Conservation (phyloP, 192 early-diverging fungal genomes). For the Glomus cerebriforme region DNA sequence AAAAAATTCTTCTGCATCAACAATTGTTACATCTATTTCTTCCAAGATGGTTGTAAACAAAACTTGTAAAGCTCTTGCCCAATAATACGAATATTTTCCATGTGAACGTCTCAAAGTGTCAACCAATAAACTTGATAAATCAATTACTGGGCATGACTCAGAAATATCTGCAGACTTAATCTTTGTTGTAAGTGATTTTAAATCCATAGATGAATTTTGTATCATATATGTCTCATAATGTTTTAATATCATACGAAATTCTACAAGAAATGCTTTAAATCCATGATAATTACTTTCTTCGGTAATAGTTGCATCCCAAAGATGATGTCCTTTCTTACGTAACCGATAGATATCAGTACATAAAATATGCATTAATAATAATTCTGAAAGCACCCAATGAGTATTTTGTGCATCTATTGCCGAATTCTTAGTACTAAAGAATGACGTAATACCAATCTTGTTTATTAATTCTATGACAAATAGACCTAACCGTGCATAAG, state of each 20-base stretch:
- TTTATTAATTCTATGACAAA: conserved; percentile 49
- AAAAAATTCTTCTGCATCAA: conserved; percentile 17
- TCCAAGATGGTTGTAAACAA: background rate
- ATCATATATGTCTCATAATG: background rate
- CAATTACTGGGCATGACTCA: background rate
- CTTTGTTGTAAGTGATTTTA: background rate
- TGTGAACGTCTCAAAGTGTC: conserved; percentile 1
- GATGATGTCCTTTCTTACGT: conserved; percentile 16
- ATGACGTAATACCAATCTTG: conserved; percentile 11
- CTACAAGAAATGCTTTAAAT: conserved; percentile 19
- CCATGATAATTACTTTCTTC: conserved; percentile 20
- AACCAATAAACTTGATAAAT: conserved; percentile 9
- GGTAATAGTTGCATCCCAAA: conserved; percentile 24
- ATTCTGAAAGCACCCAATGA: conserved; percentile 21
- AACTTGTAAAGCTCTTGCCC: conserved; percentile 19
- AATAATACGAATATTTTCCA: background rate
- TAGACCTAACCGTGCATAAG: conserved; percentile 47
- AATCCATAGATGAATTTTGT: background rate
- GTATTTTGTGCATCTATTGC: conserved; percentile 31
- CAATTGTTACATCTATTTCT: background rate
- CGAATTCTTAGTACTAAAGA: conserved; percentile 37
- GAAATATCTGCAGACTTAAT: background rate
- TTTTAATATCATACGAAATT: background rate
- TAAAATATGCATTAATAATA: conserved; percentile 18
- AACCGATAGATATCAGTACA: conserved; percentile 7